phyloP scores from a whole-genome alignment of 78 protist species.

The Chrysochromulina tobinii region DNA sequence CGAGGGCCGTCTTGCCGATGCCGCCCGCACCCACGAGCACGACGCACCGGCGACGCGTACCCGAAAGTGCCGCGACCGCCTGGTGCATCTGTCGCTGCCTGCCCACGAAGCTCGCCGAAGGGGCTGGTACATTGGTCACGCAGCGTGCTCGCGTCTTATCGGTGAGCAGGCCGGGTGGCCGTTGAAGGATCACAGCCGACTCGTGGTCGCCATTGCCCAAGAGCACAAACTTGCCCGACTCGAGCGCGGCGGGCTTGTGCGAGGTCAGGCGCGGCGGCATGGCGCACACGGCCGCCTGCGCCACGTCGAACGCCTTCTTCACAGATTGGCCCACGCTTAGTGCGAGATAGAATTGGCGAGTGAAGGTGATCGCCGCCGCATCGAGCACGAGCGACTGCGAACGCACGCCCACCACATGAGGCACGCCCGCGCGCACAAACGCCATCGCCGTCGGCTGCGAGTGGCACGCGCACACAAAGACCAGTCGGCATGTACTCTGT shows the following conservation, averaged over 20 bases:
- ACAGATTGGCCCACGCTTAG: background rate
- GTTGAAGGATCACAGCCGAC: background rate
- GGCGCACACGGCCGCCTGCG: background rate
- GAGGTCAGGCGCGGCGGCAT: background rate
- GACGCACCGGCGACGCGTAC: background rate
- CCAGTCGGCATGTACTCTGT: background rate
- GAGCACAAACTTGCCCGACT: background rate
- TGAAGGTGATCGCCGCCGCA: background rate
- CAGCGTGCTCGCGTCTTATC: too few species aligned
- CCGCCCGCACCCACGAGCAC: conserved; percentile 12
- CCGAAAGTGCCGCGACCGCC: background rate
- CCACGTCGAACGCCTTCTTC: background rate
- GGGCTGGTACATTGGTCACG: too few species aligned
- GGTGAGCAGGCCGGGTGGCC: background rate
- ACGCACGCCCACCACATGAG: conserved; percentile 9
- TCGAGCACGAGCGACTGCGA: background rate
- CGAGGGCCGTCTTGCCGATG: conserved; percentile 22
- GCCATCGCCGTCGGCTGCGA: conserved; percentile 10
- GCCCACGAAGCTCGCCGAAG: too few species aligned
- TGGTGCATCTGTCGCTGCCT: background rate
- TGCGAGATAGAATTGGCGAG: background rate
- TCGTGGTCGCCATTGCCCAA: background rate
- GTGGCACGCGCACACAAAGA: conserved; percentile 26
- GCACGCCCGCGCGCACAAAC: background rate
- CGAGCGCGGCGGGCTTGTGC: background rate